A percentile compares a stretch with the other conserved stretches of the same genome.
Evolutionary conservation across 768 basidiomycete species (phyloP).

Genomic region (Mycena epipterygia): DNA sequence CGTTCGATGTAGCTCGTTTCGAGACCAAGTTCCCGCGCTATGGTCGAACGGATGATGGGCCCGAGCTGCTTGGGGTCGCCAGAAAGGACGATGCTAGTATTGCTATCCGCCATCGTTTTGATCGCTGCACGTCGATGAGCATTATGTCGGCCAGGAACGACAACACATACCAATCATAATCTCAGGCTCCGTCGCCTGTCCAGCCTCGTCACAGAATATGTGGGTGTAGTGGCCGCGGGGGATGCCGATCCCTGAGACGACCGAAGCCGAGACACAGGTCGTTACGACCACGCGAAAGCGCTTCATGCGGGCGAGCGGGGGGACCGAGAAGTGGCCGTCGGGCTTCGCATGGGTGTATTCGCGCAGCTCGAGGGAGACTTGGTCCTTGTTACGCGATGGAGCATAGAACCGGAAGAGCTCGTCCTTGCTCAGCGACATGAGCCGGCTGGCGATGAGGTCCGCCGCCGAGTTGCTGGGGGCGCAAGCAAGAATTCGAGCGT

Average conservation of each 20-base stretch:
- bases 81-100: conserved; percentile 72
- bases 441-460: conserved; percentile 66
- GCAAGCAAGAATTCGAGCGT: conserved; percentile 69
- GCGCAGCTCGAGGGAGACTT: conserved; percentile 60
- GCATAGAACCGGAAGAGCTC: conserved; percentile 71
- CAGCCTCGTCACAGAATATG: conserved; percentile 81
- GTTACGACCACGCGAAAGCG: conserved; percentile 69
- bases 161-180: conserved; percentile 56
- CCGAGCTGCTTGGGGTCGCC: conserved; percentile 83
- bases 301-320: conserved; percentile 51
- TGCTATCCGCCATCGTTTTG: conserved; percentile 67
- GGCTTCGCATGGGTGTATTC: conserved; percentile 49
- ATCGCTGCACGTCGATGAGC: conserved; percentile 49
- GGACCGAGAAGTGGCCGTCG: conserved; percentile 58
- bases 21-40: conserved; percentile 70
- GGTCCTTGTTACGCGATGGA: conserved; percentile 58
- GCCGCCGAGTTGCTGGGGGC: conserved; percentile 80
- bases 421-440: conserved; percentile 48
- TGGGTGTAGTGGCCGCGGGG: conserved; percentile 74
- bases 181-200: conserved; percentile 80
- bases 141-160: neutral
- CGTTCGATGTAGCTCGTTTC: conserved; percentile 74
- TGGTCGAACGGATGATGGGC: conserved; percentile 71
- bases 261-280: conserved; percentile 75
- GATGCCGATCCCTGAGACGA: conserved; percentile 68